phyloP scores from a whole-genome alignment of 352 stramenopile genomes.

The Pythium folliculosum region DNA sequence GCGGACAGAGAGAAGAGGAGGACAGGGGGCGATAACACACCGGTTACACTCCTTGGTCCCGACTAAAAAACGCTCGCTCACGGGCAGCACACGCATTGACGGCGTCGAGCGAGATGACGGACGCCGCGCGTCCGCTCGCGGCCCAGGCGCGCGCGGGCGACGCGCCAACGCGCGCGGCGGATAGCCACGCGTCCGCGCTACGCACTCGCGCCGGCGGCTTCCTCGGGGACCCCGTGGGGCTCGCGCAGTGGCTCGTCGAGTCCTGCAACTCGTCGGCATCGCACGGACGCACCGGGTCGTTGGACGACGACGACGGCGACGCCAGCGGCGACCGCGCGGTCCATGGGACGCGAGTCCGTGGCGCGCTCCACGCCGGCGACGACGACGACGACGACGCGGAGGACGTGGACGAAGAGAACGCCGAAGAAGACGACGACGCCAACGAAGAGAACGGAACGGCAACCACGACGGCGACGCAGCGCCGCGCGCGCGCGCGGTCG shows the following conservation, averaged over 20 bases:
- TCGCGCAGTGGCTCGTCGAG: slow-evolving; percentile 33
- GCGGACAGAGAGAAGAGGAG: neutral
- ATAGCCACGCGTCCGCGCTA: slow-evolving; percentile 10
- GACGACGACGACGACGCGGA: slow-evolving; percentile 33
- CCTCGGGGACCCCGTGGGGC: slow-evolving; percentile 14
- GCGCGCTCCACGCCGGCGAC: neutral
- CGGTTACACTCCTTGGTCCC: neutral
- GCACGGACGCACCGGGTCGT: neutral
- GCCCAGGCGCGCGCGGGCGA: neutral
- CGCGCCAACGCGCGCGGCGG: neutral
- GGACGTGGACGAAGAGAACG: slow-evolving; percentile 21
- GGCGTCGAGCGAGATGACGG: slow-evolving; percentile 9
- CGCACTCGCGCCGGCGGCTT: neutral
- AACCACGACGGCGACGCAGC: slow-evolving; percentile 6
- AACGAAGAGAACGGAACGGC: no score
- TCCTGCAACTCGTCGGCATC: neutral
- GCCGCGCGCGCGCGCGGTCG: slow-evolving; percentile 25
- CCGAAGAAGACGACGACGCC: slow-evolving; percentile 8
- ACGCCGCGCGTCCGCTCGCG: slow-evolving; percentile 14
- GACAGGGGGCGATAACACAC: neutral
- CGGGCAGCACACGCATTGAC: neutral
- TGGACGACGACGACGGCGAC: neutral
- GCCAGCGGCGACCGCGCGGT: neutral
- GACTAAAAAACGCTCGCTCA: no score
- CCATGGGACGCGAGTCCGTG: neutral